Evolutionary conservation across 1,284 basidiomycete genomes (phyloP), one percentile per base, ranked within the genome.

Genomic region (Sutorius eximius): DNA sequence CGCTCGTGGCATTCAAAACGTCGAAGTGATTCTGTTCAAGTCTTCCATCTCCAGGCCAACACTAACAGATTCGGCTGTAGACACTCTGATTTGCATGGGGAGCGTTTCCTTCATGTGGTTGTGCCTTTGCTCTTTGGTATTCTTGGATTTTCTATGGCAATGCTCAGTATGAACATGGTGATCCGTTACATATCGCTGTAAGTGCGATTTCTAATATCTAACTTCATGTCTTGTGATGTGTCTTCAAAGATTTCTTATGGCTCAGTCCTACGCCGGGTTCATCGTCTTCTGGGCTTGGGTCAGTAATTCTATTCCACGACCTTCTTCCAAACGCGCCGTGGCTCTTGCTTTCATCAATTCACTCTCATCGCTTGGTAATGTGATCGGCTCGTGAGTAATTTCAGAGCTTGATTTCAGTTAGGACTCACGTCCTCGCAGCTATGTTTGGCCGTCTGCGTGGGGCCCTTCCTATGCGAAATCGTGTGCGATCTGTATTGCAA

Each of bases 281-380:
- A 82, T 91, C 53, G 78, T 79, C 52, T 83, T 87, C 62, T 77
- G 84, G 55, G 79, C 88, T 0, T 93, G 89, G 90, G 76, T 84
- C 37, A 85, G 82, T 61, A 85, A 84, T 60, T 82, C 84, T 5
- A 79, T 92, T 55, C 76, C 86, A 20, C 77, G 80, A 30, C 82
- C 87, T 37, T 79, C 87, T 7, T 80, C 82, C 15, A 91, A 90
- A 72, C 83, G 88, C 30, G 88, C 88, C n/a, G 86, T 89, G 18
- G 85, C 84, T 5, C 75, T 92, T 46, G 90, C 88, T 0, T 73
- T 88, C 53, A 83, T 89, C 58, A 91, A 91, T 65, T 79, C 85
- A 27, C 81, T 88, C 63, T 83, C 83, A n/a, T 82, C 87, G 60
- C 73, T 88, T 3, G 89, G 89, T 1, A 91, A 92, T 67, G 77